Evolutionary conservation across 73 alveolate genomes (phyloP).

Genomic region (Tetrahymena borealis): DNA sequence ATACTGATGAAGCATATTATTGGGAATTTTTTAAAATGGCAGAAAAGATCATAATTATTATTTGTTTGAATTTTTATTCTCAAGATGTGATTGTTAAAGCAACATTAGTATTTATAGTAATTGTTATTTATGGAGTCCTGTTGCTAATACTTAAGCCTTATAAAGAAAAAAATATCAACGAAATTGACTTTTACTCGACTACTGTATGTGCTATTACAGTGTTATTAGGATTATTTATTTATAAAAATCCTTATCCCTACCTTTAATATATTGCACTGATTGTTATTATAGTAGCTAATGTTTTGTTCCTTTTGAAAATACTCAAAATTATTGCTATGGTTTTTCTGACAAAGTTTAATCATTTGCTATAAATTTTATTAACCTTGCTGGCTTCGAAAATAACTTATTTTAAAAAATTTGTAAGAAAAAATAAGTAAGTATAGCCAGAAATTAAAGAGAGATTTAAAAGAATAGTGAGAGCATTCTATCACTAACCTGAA

Average conservation of each 20-base stretch:
- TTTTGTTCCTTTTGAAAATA: too few species aligned
- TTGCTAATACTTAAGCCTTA: neutral
- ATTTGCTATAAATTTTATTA: too few species aligned
- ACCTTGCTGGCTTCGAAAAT: too few species aligned
- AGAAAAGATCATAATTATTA: neutral
- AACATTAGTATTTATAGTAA: neutral
- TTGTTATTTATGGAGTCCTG: neutral
- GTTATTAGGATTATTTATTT: neutral
- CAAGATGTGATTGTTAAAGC: neutral
- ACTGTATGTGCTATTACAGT: neutral
- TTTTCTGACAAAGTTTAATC: too few species aligned
- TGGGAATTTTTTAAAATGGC: constrained; percentile 22
- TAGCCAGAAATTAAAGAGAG: too few species aligned
- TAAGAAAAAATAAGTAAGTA: too few species aligned
- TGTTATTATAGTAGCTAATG: neutral
- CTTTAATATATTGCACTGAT: neutral
- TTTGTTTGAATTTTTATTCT: neutral
- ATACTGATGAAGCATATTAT: constrained; percentile 9
- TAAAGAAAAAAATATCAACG: neutral
- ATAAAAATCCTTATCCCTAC: neutral
- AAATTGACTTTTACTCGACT: neutral
- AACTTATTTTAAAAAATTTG: too few species aligned
- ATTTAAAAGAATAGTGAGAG: too few species aligned
- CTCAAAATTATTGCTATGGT: too few species aligned
- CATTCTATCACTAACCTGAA: too few species aligned